A percentile compares a stretch with the other conserved stretches of the same genome.
Conservation (phyloP, 306 rosid genomes). For the Vachellia pachyceras region DNA sequence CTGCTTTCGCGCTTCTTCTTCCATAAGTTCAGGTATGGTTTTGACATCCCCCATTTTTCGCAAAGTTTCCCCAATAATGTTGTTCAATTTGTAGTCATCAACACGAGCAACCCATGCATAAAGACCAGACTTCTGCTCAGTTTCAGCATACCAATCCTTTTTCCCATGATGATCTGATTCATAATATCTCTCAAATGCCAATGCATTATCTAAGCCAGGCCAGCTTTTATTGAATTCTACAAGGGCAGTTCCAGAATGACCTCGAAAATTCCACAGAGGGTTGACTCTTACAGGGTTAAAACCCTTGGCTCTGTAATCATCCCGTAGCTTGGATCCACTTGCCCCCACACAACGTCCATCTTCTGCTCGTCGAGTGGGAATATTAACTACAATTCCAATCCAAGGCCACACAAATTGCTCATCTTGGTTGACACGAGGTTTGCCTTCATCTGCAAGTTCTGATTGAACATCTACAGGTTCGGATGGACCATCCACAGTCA, state of each 20-base stretch:
- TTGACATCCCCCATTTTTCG: slow-evolving; percentile 76
- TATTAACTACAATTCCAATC: slow-evolving; percentile 85
- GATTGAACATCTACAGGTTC: slow-evolving; percentile 51
- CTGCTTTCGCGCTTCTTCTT: slow-evolving; percentile 78
- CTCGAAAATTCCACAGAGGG: slow-evolving; percentile 67
- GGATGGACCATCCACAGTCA: slow-evolving; percentile 53
- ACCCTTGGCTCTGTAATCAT: slow-evolving; percentile 75
- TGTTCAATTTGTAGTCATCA: slow-evolving; percentile 68
- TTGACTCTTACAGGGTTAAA: slow-evolving; percentile 76
- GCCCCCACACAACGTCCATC: slow-evolving; percentile 77
- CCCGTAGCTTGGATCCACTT: slow-evolving; percentile 93
- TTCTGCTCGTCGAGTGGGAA: slow-evolving; percentile 66
- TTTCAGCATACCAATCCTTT: slow-evolving; percentile 64
- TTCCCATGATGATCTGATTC: slow-evolving; percentile 77
- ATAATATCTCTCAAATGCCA: slow-evolving; percentile 85
- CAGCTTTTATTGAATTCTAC: slow-evolving; percentile 86
- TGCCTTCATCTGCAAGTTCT: slow-evolving; percentile 48
- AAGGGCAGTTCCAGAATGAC: slow-evolving; percentile 81
- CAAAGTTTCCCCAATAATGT: slow-evolving; percentile 74
- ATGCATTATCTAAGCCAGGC: slow-evolving; percentile 81
- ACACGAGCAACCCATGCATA: slow-evolving; percentile 94
- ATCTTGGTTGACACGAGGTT: slow-evolving; percentile 55
- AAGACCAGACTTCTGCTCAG: slow-evolving; percentile 64
- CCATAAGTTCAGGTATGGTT: slow-evolving; percentile 74
- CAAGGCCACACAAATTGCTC: slow-evolving; percentile 93